These are phyloP conservation scores for Fonsecaea pugnacius DNA, from an alignment of 2,329 filamentous ascomycete species.

Conservation along the genomic window DNA sequence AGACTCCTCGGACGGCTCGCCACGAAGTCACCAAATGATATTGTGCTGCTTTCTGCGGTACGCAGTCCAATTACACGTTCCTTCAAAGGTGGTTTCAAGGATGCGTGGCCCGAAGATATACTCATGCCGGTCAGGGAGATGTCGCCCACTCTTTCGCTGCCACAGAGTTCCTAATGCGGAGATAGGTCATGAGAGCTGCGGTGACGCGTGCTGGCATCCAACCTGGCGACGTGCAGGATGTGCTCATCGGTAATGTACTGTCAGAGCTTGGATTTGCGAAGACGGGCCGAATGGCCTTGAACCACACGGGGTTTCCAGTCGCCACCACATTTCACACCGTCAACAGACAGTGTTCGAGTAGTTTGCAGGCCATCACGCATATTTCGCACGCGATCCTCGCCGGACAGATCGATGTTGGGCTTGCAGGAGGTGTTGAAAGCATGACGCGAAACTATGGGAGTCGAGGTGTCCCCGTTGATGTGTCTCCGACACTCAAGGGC, in stretches of 20 bases:
- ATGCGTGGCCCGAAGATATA: slow-evolving; percentile 45
- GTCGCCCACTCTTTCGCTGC: background rate
- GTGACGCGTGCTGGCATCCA: background rate
- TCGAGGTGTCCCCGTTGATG: background rate
- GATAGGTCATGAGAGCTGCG: slow-evolving; percentile 7
- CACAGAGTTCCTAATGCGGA: background rate
- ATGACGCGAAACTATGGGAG: slow-evolving; percentile 63
- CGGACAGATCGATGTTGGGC: slow-evolving; percentile 80
- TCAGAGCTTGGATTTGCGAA: slow-evolving; percentile 8
- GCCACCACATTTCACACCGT: slow-evolving; percentile 78
- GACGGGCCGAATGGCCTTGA: slow-evolving; percentile 1
- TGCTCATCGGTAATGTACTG: background rate
- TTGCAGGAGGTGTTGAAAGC: slow-evolving; percentile 83
- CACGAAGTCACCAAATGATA: background rate
- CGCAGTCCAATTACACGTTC: slow-evolving; percentile 87
- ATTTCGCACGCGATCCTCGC: slow-evolving; percentile 82
- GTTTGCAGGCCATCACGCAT: slow-evolving; percentile 89
- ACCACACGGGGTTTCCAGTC: slow-evolving; percentile 30
- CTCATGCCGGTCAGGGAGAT: slow-evolving; percentile 50
- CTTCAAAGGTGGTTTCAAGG: slow-evolving; percentile 90
- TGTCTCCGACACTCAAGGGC: background rate
- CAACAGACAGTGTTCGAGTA: slow-evolving; percentile 96
- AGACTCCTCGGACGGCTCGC: background rate
- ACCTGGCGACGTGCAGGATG: background rate
- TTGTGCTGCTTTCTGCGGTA: slow-evolving; percentile 57